Conservation (phyloP, 2,329 filamentous ascomycete species). For the Cercospora canescens region DNA sequence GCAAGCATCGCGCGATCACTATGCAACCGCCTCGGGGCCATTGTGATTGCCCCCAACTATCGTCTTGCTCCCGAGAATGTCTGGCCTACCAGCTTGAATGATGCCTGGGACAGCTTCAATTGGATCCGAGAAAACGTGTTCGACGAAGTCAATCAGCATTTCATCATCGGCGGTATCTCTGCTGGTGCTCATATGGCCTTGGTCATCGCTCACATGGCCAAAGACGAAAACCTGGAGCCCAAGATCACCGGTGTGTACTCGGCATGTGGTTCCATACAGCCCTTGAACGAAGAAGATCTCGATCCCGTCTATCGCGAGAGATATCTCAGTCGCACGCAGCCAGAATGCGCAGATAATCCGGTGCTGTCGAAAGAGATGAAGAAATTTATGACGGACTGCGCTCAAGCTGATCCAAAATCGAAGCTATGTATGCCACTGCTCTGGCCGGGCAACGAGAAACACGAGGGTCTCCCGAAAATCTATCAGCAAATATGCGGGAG, state of each 20-base stretch:
- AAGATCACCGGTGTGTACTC: slow-evolving; percentile 36
- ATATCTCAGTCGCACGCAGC: slow-evolving; percentile 38
- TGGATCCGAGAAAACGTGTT: slow-evolving; percentile 43
- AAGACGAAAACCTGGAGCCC: slow-evolving; percentile 39
- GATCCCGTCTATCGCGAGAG: slow-evolving; percentile 39
- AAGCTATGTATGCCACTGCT: slow-evolving; percentile 14
- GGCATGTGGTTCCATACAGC: slow-evolving; percentile 47
- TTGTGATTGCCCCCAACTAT: slow-evolving; percentile 32
- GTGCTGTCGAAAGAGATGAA: slow-evolving; percentile 18
- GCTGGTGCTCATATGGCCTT: slow-evolving; percentile 45
- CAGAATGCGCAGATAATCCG: slow-evolving; percentile 40
- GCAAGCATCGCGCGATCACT: slow-evolving; percentile 17
- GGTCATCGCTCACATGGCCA: slow-evolving; percentile 41
- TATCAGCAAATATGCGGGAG: slow-evolving; percentile 54
- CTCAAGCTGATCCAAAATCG: slow-evolving; percentile 11
- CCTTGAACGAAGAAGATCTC: slow-evolving; percentile 27
- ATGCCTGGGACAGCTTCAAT: slow-evolving; percentile 47
- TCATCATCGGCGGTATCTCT: slow-evolving; percentile 49
- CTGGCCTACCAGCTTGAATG: slow-evolving; percentile 45
- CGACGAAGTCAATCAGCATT: slow-evolving; percentile 41
- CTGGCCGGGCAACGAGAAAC: slow-evolving; percentile 20
- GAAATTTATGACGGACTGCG: slow-evolving; percentile 13
- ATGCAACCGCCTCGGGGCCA: slow-evolving; percentile 12
- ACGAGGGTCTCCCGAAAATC: slow-evolving; percentile 42
- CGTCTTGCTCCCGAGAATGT: slow-evolving; percentile 47